A percentile compares a stretch with the other conserved stretches of the same genome.
phyloP scores from a whole-genome alignment of 345 rosid species.

The Pistacia integerrima region DNA sequence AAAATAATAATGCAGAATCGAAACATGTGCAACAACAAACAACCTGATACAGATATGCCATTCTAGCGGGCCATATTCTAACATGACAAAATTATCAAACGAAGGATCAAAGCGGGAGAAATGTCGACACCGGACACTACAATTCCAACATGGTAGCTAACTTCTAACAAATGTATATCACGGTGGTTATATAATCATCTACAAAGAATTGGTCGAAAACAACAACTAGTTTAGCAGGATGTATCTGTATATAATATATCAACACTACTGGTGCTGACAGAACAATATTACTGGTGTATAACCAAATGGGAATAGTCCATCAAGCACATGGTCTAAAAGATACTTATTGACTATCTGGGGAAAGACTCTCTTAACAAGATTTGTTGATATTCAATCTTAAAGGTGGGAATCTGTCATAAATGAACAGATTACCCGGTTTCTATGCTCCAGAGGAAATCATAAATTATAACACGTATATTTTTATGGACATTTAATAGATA shows the following conservation, averaged over 20 bases:
- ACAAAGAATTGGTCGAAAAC: background rate
- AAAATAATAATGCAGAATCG: background rate
- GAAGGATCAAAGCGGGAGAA: background rate
- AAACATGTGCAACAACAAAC: background rate
- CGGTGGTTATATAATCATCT: background rate
- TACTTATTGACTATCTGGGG: background rate
- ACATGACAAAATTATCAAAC: background rate
- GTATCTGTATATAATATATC: background rate
- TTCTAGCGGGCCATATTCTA: background rate
- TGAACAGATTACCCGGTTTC: background rate
- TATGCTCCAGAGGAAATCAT: background rate
- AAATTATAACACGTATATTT: background rate
- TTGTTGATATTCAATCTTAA: too few relatives aligned
- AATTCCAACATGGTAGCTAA: background rate
- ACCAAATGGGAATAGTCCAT: too few relatives aligned
- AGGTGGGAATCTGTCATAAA: too few relatives aligned
- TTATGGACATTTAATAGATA: background rate
- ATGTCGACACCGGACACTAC: background rate
- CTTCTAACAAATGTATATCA: too few relatives aligned
- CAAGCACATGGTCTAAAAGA: background rate
- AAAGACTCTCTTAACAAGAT: background rate
- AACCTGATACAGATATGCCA: background rate
- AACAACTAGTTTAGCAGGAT: background rate
- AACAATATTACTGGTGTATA: background rate
- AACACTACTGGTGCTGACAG: background rate